These are phyloP conservation scores for Diaporthe citrichinensis DNA, from an alignment of 2,329 filamentous ascomycete genomes.

Conservation along the genomic window DNA sequence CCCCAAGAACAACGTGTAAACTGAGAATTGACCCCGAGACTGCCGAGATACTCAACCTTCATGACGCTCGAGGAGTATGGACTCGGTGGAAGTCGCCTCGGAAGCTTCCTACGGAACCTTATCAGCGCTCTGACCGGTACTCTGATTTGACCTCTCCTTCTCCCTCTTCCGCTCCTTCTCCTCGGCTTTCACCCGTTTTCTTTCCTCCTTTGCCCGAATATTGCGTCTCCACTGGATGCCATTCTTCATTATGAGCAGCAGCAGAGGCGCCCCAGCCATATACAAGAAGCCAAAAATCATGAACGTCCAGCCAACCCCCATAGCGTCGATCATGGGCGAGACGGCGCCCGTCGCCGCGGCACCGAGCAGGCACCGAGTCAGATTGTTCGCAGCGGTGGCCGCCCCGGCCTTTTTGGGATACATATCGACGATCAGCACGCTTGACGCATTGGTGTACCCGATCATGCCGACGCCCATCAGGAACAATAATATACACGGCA, in stretches of 20 bases:
- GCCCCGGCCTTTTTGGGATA: constrained; percentile 66
- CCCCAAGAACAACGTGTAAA: background rate
- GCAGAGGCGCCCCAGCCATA: constrained; percentile 54
- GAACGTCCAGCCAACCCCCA: constrained; percentile 68
- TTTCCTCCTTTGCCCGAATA: constrained; percentile 47
- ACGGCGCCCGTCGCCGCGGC: constrained; percentile 67
- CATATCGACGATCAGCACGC: constrained; percentile 69
- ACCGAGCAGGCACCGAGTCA: constrained; percentile 68
- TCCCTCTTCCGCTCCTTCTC: constrained; percentile 14
- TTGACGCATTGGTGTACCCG: constrained; percentile 67
- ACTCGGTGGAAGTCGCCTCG: background rate
- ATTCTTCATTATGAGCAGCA: constrained; percentile 57
- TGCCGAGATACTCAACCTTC: background rate
- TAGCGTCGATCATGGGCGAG: constrained; percentile 63
- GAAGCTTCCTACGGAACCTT: background rate
- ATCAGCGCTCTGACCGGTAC: background rate
- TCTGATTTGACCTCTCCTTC: background rate
- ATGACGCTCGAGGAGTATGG: background rate
- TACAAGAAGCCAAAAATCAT: constrained; percentile 62
- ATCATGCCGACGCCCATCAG: constrained; percentile 64
- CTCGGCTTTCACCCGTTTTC: constrained; percentile 42
- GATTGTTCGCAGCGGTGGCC: constrained; percentile 69
- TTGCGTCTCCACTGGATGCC: constrained; percentile 61
- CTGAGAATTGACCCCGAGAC: background rate
- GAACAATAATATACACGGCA: constrained; percentile 61